Conservation (phyloP, 495 filamentous ascomycete species). For the Gamarada debralockiae region DNA sequence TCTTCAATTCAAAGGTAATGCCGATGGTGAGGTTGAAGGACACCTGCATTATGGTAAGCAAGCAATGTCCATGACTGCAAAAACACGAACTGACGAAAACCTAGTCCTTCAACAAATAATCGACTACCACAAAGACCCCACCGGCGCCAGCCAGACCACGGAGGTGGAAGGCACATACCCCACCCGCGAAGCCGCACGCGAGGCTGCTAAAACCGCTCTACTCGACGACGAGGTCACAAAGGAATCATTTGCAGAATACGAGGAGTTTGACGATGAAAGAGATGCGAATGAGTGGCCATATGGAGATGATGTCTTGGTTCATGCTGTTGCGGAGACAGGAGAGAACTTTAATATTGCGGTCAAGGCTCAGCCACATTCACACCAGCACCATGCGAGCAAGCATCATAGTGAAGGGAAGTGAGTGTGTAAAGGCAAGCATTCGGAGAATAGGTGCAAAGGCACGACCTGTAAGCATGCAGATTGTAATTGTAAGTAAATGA, state of each 20-base stretch:
- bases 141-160: slow-evolving; percentile 28
- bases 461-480: slow-evolving; percentile 12
- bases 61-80: neutral
- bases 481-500: too few species aligned
- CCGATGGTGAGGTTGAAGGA: slow-evolving; percentile 17
- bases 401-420: slow-evolving; percentile 12
- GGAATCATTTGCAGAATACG: slow-evolving; percentile 35
- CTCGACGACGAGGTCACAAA: slow-evolving; percentile 20
- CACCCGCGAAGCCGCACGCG: slow-evolving; percentile 26
- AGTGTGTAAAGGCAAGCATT: slow-evolving; percentile 6
- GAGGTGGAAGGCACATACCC: slow-evolving; percentile 37
- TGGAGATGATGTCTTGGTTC: slow-evolving; percentile 39
- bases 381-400: slow-evolving; percentile 9
- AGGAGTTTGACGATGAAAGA: slow-evolving; percentile 26
- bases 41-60: slow-evolving; percentile 33
- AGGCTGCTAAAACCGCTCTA: slow-evolving; percentile 27
- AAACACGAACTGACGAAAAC: neutral
- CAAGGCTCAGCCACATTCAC: slow-evolving; percentile 19
- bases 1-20: slow-evolving; percentile 19
- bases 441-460: slow-evolving; percentile 3
- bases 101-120: slow-evolving; percentile 35
- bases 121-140: slow-evolving; percentile 34
- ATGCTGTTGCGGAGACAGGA: slow-evolving; percentile 36
- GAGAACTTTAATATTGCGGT: slow-evolving; percentile 37
- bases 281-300: slow-evolving; percentile 35